These are phyloP conservation scores for Paradendryphiella salina DNA, from an alignment of 2,329 filamentous ascomycete species.

Conservation along the genomic window DNA sequence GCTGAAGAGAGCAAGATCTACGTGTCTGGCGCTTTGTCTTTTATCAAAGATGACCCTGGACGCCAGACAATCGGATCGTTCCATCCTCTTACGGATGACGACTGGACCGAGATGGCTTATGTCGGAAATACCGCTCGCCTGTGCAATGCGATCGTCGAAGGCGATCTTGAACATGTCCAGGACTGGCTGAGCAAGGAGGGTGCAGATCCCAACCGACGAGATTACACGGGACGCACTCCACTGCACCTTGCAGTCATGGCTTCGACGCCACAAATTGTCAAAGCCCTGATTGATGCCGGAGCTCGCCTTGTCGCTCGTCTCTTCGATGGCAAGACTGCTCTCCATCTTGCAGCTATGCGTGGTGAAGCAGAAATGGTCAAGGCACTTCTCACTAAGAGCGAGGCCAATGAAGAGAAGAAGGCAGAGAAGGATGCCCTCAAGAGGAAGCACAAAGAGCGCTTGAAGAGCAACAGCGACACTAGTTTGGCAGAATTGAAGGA, in stretches of 20 bases:
- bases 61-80: constrained; percentile 74
- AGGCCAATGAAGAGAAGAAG: constrained; percentile 70
- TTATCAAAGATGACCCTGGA: constrained; percentile 80
- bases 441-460: constrained; percentile 20
- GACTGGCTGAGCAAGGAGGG: constrained; percentile 70
- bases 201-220: constrained; percentile 70
- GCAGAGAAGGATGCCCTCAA: constrained; percentile 57
- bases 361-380: constrained; percentile 71
- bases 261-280: constrained; percentile 71
- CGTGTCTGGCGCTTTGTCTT: constrained; percentile 72
- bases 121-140: constrained; percentile 75
- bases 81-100: constrained; percentile 77
- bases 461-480: not conserved
- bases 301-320: constrained; percentile 73
- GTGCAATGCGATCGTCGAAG: constrained; percentile 79
- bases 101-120: constrained; percentile 93
- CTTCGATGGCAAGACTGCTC: constrained; percentile 76
- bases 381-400: constrained; percentile 72
- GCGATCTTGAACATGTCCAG: constrained; percentile 69
- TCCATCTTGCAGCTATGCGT: constrained; percentile 77
- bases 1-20: constrained; percentile 75
- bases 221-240: constrained; percentile 66
- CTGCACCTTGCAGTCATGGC: constrained; percentile 74
- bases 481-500: constrained; percentile 20
- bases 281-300: constrained; percentile 70